Conservation (phyloP, 2,329 filamentous ascomycete genomes). For the Corynespora cassiicola region DNA sequence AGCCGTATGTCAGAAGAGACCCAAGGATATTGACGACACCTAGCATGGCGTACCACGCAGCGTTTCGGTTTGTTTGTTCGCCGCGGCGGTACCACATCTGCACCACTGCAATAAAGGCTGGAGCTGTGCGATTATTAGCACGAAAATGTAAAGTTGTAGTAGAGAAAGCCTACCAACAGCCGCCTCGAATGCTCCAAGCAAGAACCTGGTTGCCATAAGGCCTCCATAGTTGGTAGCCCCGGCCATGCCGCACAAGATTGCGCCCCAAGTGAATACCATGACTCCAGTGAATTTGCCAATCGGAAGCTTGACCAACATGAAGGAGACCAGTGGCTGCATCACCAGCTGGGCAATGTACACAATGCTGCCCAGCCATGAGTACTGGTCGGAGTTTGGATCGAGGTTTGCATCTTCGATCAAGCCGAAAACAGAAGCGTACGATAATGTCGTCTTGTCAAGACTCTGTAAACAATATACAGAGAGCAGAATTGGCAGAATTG, state of each 20-base stretch:
- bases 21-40: slow-evolving; percentile 64
- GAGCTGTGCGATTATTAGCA: slow-evolving; percentile 41
- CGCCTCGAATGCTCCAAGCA: slow-evolving; percentile 74
- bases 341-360: slow-evolving; percentile 63
- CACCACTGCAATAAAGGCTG: slow-evolving; percentile 56
- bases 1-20: slow-evolving; percentile 63
- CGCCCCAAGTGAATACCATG: slow-evolving; percentile 61
- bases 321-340: slow-evolving; percentile 59
- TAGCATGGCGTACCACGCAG: slow-evolving; percentile 68
- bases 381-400: slow-evolving; percentile 58
- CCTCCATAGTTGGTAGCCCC: slow-evolving; percentile 66
- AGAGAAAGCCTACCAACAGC: slow-evolving; percentile 51
- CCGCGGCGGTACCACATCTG: slow-evolving; percentile 67
- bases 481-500: slow-evolving; percentile 62
- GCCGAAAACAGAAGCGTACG: slow-evolving; percentile 69
- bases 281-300: slow-evolving; percentile 65
- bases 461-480: slow-evolving; percentile 69
- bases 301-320: slow-evolving; percentile 65
- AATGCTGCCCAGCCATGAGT: slow-evolving; percentile 59
- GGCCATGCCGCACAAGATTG: slow-evolving; percentile 67
- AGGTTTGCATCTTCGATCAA: slow-evolving; percentile 65
- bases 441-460: slow-evolving; percentile 67
- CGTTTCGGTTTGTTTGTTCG: slow-evolving; percentile 65
- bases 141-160: slow-evolving; percentile 55
- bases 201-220: slow-evolving; percentile 66